Evolutionary conservation across 805 yeast species (phyloP), one percentile per base, ranked within the genome.

Genomic region (Lipomyces anomalus): DNA sequence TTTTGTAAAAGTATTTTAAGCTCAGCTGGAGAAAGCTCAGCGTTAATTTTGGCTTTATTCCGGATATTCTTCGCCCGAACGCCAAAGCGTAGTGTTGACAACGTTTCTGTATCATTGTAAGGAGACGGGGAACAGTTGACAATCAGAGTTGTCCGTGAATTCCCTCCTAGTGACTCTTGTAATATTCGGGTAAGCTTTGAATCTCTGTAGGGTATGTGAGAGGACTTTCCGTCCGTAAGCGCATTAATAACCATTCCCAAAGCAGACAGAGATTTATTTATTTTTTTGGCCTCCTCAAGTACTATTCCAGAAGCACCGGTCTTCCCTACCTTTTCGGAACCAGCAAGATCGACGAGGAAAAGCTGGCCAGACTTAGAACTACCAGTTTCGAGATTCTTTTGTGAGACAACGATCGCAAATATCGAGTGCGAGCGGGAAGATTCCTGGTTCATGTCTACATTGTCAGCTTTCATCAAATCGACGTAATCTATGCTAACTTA

Each of bases 401-500:
- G 90, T n/a, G 74, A 68, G 4, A 88, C 66, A 41, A 74, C 75
- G 3, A 89, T 69, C 44, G 81, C 82, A 50, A 86, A 78, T 24
- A 88, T 82, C 0, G 90, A 79, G 62, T 87, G 95, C 0, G 94
- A 81, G 52, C 95, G 70, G 4, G 90, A 81, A 6, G 87, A 79
- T 57, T 78, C 83, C 22, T 71, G 67, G 62, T 84, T 85, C 84
- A 83, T 80, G 38, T 43, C 20, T 18, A n/a, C 17, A 33, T 4
- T 5, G 9, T 5, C 17, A 16, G 20, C 13, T 33, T 22, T 17
- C 29, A 11, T 17, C 2, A 28, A 6, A 17, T 7, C 18, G 18
- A 6, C 16, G 9, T 22, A 22, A 20, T 23, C 13, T n/a, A n/a
- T 13, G 13, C 4, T 20, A 39, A 5, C 55, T 41, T 48, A 43